A percentile compares a stretch with the other conserved stretches of the same genome.
Conservation (phyloP, 2,329 filamentous ascomycete species). For the Harringtonia lauricola region DNA sequence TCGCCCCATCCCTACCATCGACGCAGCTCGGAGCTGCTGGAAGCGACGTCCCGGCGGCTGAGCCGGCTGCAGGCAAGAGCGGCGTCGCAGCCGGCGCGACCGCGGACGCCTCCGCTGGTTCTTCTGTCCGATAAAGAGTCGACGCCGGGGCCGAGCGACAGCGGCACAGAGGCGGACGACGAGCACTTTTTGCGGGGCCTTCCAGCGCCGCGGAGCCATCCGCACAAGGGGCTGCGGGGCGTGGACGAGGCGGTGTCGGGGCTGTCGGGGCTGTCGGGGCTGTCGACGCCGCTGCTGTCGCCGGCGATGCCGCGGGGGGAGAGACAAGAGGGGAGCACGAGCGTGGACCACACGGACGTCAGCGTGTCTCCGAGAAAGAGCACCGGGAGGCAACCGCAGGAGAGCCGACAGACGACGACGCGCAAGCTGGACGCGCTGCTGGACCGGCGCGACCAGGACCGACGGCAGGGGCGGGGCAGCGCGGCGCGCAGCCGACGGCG, state of each 20-base stretch:
- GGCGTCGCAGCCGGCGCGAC: not conserved
- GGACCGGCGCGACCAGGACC: conserved; percentile 10
- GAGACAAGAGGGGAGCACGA: not conserved
- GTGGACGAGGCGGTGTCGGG: conserved; percentile 41
- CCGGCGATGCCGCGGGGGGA: conserved; percentile 23
- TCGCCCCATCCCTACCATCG: conserved; percentile 60
- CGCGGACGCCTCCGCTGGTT: too few relatives aligned
- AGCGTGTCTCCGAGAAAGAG: not conserved
- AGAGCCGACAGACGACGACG: not conserved
- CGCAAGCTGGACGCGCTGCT: not conserved
- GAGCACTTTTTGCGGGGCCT: conserved; percentile 80
- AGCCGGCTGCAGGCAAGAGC: not conserved
- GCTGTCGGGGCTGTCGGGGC: conserved; percentile 37
- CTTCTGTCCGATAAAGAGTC: conserved; percentile 29
- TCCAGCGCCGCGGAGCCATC: conserved; percentile 62
- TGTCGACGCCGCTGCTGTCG: conserved; percentile 43
- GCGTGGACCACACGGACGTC: not conserved
- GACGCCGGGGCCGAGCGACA: conserved; percentile 59
- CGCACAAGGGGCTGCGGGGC: conserved; percentile 68
- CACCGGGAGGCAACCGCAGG: not conserved
- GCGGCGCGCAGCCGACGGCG: conserved; percentile 29
- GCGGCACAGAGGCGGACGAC: conserved; percentile 90
- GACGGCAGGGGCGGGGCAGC: conserved; percentile 15
- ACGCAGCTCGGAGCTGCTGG: conserved; percentile 42
- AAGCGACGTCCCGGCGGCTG: conserved; percentile 22